Evolutionary conservation across 805 yeast species (phyloP), one percentile per base, ranked within the genome.

Genomic region (Cyberlindnera lachancei): DNA sequence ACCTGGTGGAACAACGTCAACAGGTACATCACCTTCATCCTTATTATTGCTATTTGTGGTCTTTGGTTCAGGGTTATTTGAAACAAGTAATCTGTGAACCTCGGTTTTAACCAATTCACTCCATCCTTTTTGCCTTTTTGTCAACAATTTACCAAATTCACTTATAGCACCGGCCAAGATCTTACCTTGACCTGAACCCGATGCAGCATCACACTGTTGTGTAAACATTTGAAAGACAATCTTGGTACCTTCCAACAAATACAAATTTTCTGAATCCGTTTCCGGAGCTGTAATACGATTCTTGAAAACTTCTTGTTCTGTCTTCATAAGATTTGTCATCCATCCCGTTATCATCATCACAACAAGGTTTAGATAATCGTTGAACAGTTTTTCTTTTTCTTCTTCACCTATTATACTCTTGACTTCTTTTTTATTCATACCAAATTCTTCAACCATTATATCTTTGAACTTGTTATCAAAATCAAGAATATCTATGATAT

Each of bases 181-280:
- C 41, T 78, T 70, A 6, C 87, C 85, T 55, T 83, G 87, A 4
- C 85, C 84, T 4, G 90, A 75, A 20, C 80, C 88, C 1, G 87
- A 83, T 0, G 94, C 92, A 6, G 82, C 88, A 40, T 82, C 94
- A 12, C 85, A 79, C 54, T 87, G 95, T 50, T 86, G 95, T n/a
- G 79, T 77, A 36, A 86, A 73, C 79, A 86, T 80, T 40, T 82
- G 75, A 53, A 83, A 77, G 18, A 87, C 78, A 5, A 81, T 78
- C 38, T 76, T 79, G 33, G 86, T 81, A 34, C 86, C 92, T 34
- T 85, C 85, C 34, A 86, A 59, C 17, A 79, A 85, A 31, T 66
- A 66, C 12, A 71, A 62, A 11, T 75, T 72, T 36, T 84, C 85
- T 5, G 75, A 67, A 50, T 79, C 86, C 5, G 61, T 51, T 35